Base-by-base conservation (phyloP, 2,329 filamentous ascomycete genomes). In the Capronia epimyces region DNA sequence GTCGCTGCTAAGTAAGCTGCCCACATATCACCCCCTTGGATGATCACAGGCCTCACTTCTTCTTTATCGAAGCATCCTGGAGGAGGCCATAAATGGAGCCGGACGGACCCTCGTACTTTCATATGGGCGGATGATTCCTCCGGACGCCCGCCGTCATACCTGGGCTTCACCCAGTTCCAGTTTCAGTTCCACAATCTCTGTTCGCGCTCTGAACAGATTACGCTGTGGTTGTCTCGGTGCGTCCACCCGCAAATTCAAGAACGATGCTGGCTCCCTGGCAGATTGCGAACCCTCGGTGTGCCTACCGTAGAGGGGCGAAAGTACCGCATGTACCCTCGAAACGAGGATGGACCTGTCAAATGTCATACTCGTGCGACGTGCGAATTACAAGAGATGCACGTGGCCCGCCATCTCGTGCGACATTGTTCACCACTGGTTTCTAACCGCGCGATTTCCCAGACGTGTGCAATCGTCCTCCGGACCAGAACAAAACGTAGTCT, bases 281-380 rank as follows among this genome's bases (percentile, higher is more conserved):
- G 27, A 16, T 27, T 15, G 10, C 10, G 15, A 15, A n/a, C 41
- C 25, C 16, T 13, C 3, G 16, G 29, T 13, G 39, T n/a, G 20
- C 32, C 40, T 12, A 15, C 22, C 24, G n/a, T 25, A n/a, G 22
- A 29, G 34, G 41, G 32, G 22, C 32, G 22, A 47, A 10, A 31
- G 6, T 27, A 21, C 24, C 45, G 45, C 36, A 31, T 27, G 16
- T 32, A 40, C 16, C 45, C 36, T 47, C 27, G 36, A 40, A 34
- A 39, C 53, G 48, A 47, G 43, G 46, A 44, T 44, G 46, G 42
- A 46, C 36, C 53, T 55, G 46, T 44, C 53, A 55, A 29, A 24
- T 39, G 49, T 52, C 37, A 42, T 49, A 46, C 43, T 43, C 21
- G 43, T 25, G 43, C 29, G 18, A 16, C 20, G 9, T 36, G 10